Percentiles rank a stretch among this genome's conserved stretches.
These are phyloP conservation scores for Psophocarpus tetragonolobus DNA, from an alignment of 306 rosid species.

Conservation along the genomic window DNA sequence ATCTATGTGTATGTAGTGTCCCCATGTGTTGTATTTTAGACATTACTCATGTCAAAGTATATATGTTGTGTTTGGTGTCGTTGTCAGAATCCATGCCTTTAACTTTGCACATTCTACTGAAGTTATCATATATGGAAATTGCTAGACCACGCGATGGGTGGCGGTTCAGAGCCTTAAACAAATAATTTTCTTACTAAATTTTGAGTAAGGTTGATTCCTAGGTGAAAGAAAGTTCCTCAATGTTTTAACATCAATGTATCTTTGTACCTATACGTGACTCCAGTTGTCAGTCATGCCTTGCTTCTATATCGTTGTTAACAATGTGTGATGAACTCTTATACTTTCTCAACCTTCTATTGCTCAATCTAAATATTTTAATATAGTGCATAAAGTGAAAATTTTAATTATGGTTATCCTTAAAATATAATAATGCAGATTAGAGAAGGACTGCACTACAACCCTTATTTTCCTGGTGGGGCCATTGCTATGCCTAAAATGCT, in stretches of 20 bases:
- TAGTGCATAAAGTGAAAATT: not conserved
- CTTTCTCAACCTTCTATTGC: not conserved
- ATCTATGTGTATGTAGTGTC: too few relatives aligned
- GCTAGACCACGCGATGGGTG: not conserved
- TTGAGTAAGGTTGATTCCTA: not conserved
- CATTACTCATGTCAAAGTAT: too few relatives aligned
- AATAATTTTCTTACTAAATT: not conserved
- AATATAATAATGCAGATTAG: constrained; percentile 72
- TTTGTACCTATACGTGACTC: not conserved
- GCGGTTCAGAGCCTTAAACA: constrained; percentile 13
- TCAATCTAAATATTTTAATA: constrained; percentile 1
- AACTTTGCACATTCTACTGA: not conserved
- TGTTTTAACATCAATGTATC: not conserved
- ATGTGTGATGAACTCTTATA: constrained; percentile 19
- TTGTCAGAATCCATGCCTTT: too few relatives aligned
- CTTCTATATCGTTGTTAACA: not conserved
- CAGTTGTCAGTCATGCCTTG: constrained; percentile 11
- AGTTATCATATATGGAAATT: not conserved
- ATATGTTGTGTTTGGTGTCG: too few relatives aligned
- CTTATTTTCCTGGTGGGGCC: constrained; percentile 98
- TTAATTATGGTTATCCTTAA: not conserved
- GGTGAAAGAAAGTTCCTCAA: not conserved
- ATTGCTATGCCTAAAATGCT: constrained; percentile 99
- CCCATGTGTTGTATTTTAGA: too few relatives aligned
- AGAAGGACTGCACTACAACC: constrained; percentile 93